Evolutionary conservation across 805 yeast genomes (phyloP), one percentile per base, ranked within the genome.

Genomic region (Grigorovia transvaalensis): DNA sequence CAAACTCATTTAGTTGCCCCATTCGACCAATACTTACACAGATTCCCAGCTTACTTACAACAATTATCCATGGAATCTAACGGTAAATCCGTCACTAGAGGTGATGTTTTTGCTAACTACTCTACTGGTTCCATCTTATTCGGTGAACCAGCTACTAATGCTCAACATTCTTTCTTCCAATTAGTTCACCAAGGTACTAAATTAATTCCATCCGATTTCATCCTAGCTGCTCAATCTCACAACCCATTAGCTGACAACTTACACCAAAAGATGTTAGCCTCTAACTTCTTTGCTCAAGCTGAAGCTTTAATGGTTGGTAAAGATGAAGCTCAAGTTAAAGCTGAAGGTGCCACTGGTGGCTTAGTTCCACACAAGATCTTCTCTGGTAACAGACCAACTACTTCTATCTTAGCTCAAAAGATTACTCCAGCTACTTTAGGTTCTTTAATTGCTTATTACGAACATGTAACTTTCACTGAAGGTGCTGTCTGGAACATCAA

Each of bases 401-500:
- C 99, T 52, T 88, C 96, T 17, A 93, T 93, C 68, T 79, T 93
- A 70, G 91, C 93, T 50, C 96, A 93, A 77, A 81, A 88, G 75
- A 87, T 91, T 69, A 91, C 98, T 41, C 99, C 99, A 53, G 97
- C 96, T 48, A 74, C 96, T 51, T 80, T 93, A 59, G 99, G 99
- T 75, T 81, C 98, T 46, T 79, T 93, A 73, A 93, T 93, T 69
- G 97, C 96, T 46, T 93, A 93, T 81, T 93, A 93, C 77, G 99
- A 93, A 76, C 96, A 89, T 70, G 80, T 88, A 54, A 91, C 98
- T 44, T 93, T 93, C 74, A 90, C 90, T 54, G 99, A 93, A 76
- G 99, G 99, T 75, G 99, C 99, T 53, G 74, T 93, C 66, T 91
- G 99, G 99, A 93, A 95, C 81, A 90, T 93, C 77, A 93, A 93